Percentiles rank a stretch among this genome's conserved stretches.
phyloP scores from a whole-genome alignment of 1,284 basidiomycete genomes.

The Bjerkandera adusta region DNA sequence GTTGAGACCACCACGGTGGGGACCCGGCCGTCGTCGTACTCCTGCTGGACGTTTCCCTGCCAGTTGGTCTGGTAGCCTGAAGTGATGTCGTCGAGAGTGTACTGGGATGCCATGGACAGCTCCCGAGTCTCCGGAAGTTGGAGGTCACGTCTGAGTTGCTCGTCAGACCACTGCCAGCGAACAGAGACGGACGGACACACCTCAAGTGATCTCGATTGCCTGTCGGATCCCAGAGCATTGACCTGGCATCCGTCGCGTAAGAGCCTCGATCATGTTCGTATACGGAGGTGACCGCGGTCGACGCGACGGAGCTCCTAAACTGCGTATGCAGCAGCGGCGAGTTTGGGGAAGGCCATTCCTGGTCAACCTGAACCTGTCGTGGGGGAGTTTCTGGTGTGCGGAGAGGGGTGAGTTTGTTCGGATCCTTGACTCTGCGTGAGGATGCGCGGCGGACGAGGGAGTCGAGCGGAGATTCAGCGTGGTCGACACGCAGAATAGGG shows the following conservation, averaged over 20 bases:
- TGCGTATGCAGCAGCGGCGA: constrained; percentile 64
- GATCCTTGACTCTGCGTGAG: constrained; percentile 28
- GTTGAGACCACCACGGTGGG: constrained; percentile 47
- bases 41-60: constrained; percentile 15
- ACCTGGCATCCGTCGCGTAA: constrained; percentile 17
- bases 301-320: constrained; percentile 57
- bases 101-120: constrained; percentile 32
- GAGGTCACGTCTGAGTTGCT: not conserved
- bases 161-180: not conserved
- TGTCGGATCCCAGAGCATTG: not conserved
- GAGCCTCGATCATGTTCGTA: constrained; percentile 26
- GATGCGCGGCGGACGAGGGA: constrained; percentile 39
- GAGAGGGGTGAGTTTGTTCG: constrained; percentile 13
- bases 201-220: constrained; percentile 1
- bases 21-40: constrained; percentile 34
- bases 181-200: not conserved
- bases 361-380: constrained; percentile 1
- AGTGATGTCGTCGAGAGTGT: constrained; percentile 33
- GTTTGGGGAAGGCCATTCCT: constrained; percentile 29
- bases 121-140: constrained; percentile 10
- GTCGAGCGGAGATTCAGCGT: constrained; percentile 42
- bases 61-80: constrained; percentile 24
- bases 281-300: constrained; percentile 40
- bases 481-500: constrained; percentile 18
- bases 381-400: constrained; percentile 21